A percentile compares a stretch with the other conserved stretches of the same genome.
These are phyloP conservation scores for Spathaspora hagerdaliae DNA, from an alignment of 805 yeast genomes.

Conservation along the genomic window DNA sequence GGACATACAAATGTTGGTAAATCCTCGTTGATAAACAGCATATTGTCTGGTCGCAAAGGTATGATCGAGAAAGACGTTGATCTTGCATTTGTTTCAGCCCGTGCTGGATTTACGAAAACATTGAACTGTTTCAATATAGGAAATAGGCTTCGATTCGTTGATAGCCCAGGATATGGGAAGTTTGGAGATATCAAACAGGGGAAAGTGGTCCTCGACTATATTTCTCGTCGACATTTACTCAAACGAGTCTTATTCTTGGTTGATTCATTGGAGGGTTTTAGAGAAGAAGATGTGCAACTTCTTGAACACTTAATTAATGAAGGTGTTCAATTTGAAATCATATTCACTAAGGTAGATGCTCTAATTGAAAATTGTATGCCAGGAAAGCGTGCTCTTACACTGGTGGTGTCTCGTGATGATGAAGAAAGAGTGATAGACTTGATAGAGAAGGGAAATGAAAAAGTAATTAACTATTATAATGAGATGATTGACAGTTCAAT, in stretches of 20 bases:
- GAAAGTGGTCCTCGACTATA: slow-evolving; percentile 57
- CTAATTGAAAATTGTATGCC: slow-evolving; percentile 21
- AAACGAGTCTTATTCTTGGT: slow-evolving; percentile 58
- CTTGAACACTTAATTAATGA: slow-evolving; percentile 44
- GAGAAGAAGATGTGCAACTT: slow-evolving; percentile 51
- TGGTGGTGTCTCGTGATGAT: not conserved
- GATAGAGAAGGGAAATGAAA: slow-evolving; percentile 20
- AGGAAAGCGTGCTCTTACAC: slow-evolving; percentile 8
- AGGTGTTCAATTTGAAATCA: slow-evolving; percentile 69
- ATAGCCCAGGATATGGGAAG: slow-evolving; percentile 88
- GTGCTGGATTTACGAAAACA: slow-evolving; percentile 58
- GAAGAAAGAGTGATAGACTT: not conserved
- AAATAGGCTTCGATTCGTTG: slow-evolving; percentile 62
- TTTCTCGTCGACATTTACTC: slow-evolving; percentile 50
- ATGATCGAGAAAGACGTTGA: slow-evolving; percentile 20
- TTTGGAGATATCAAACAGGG: slow-evolving; percentile 70
- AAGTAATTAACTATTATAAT: slow-evolving; percentile 22
- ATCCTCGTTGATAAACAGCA: slow-evolving; percentile 65
- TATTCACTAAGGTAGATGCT: slow-evolving; percentile 74
- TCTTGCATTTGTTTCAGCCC: slow-evolving; percentile 49
- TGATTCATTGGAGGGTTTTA: slow-evolving; percentile 58
- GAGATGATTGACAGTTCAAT: slow-evolving; percentile 7
- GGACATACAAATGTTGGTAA: slow-evolving; percentile 90
- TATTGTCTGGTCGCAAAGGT: slow-evolving; percentile 40
- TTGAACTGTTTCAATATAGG: slow-evolving; percentile 71